A percentile compares a stretch with the other conserved stretches of the same genome.
Evolutionary conservation across 208 protist genomes (phyloP).

Genomic region (Tetramitus jugosus): DNA sequence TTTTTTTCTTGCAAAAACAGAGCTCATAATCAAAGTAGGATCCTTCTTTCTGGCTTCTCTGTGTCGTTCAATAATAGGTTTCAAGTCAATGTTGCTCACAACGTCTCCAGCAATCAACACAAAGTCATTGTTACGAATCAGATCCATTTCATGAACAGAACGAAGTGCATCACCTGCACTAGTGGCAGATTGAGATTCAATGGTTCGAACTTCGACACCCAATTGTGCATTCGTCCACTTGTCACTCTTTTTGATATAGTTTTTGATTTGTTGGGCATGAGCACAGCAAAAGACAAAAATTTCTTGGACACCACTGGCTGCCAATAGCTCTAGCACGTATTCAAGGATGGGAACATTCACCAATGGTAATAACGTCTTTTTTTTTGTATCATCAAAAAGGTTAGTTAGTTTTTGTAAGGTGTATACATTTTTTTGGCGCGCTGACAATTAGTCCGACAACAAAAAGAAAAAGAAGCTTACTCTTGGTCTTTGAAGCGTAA

Average conservation of each 20-base stretch:
- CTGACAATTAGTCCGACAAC: not conserved
- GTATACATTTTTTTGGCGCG: no score
- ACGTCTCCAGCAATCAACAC: slow-evolving; percentile 22
- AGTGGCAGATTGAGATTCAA: not conserved
- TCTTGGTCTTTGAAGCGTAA: slow-evolving; percentile 14
- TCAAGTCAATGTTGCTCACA: not conserved
- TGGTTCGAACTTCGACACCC: not conserved
- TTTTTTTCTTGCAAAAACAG: no score
- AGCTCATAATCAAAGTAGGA: not conserved
- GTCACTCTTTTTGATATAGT: not conserved
- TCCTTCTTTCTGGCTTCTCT: not conserved
- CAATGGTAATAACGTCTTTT: slow-evolving; percentile 18
- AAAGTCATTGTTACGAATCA: slow-evolving; percentile 18
- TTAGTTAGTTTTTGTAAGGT: no score
- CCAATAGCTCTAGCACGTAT: slow-evolving; percentile 22
- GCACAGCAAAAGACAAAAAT: slow-evolving; percentile 23
- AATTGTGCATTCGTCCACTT: not conserved
- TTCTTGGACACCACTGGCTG: slow-evolving; percentile 7
- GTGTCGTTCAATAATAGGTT: no score
- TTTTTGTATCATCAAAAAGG: not conserved
- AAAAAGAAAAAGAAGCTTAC: slow-evolving; percentile 12
- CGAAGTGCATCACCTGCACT: slow-evolving; percentile 21
- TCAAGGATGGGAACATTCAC: slow-evolving; percentile 23
- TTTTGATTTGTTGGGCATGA: not conserved
- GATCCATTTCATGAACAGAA: not conserved